Conservation (phyloP, 129 eudicot genomes). For the Apium graveolens region DNA sequence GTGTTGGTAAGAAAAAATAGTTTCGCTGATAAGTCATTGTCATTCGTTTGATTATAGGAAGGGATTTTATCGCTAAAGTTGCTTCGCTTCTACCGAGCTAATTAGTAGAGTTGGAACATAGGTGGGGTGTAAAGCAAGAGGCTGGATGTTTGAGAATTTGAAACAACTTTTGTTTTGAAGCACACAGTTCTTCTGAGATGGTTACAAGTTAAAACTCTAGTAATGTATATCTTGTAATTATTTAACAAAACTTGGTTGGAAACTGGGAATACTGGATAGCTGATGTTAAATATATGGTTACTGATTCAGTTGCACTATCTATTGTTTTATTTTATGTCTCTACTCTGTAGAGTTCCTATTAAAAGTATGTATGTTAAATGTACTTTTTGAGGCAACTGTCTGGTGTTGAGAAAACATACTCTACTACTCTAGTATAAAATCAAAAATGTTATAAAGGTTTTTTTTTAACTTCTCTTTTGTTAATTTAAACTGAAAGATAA, state of each 20-base stretch:
- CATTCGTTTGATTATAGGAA: slow-evolving; percentile 33
- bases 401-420: too few relatives aligned
- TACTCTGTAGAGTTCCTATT: neutral
- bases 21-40: neutral
- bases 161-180: neutral
- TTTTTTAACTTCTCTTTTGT: too few relatives aligned
- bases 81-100: slow-evolving; percentile 57
- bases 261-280: neutral
- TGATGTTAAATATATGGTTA: neutral
- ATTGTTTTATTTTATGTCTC: neutral
- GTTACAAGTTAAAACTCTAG: neutral
- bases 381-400: too few relatives aligned
- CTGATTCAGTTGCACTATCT: neutral
- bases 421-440: too few relatives aligned
- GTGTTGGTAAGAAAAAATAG: neutral
- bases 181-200: neutral
- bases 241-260: neutral
- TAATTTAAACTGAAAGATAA: too few relatives aligned
- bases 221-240: slow-evolving; percentile 5
- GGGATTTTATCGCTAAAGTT: slow-evolving; percentile 34
- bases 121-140: neutral
- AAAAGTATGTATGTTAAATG: neutral
- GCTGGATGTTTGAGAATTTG: neutral
- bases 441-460: too few relatives aligned
- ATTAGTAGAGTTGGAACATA: slow-evolving; percentile 14